Conservation (phyloP, 1,139 yeast genomes). For the Candida freyschussii region DNA sequence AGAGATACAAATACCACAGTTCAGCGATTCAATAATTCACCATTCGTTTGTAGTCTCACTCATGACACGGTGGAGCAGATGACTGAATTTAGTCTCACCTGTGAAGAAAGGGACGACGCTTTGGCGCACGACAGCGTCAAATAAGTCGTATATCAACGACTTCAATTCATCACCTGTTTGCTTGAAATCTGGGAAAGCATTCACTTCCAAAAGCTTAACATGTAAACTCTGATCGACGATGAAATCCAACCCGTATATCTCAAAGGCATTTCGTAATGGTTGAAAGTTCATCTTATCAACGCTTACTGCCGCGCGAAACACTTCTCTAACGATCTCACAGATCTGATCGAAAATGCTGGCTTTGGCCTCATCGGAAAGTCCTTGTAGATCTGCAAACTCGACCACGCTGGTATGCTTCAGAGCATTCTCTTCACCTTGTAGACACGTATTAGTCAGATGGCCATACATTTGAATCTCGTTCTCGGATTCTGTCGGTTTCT, state of each 20-base stretch:
- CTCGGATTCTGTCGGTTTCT: conserved; percentile 32
- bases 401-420: conserved; percentile 49
- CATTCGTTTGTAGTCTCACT: conserved; percentile 32
- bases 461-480: conserved; percentile 37
- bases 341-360: conserved; percentile 47
- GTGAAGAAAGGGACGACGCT: conserved; percentile 38
- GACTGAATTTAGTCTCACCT: conserved; percentile 11
- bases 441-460: conserved; percentile 90
- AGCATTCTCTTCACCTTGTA: conserved; percentile 52
- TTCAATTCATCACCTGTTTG: conserved; percentile 84
- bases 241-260: conserved; percentile 85
- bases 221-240: conserved; percentile 52
- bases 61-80: conserved; percentile 35
- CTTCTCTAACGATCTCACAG: conserved; percentile 56
- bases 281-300: conserved; percentile 87
- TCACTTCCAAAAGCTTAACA: conserved; percentile 73
- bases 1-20: not conserved
- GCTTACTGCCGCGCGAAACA: conserved; percentile 77
- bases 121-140: conserved; percentile 42
- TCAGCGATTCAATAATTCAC: conserved; percentile 17
- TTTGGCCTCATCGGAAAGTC: conserved; percentile 37
- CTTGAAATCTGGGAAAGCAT: conserved; percentile 93
- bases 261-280: conserved; percentile 77
- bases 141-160: conserved; percentile 54
- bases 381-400: conserved; percentile 59